phyloP scores from a whole-genome alignment of 306 rosid genomes.

The Nissolia schottii region DNA sequence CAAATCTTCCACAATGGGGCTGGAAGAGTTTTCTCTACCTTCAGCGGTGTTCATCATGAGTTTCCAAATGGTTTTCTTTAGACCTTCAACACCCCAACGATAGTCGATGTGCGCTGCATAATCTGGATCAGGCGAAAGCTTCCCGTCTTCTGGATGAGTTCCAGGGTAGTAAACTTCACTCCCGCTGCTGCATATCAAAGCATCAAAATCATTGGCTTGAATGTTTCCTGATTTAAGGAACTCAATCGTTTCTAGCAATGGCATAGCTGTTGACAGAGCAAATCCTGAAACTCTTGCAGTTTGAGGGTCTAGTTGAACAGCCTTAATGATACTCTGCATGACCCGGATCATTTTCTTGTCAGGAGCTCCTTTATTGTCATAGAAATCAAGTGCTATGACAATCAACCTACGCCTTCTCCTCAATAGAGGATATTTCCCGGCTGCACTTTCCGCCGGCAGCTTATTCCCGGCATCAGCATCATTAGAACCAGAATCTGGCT shows the following conservation, averaged over 20 bases:
- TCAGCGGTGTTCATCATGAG: conserved; percentile 22
- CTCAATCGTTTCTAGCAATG: conserved; percentile 11
- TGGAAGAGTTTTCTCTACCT: conserved; percentile 7
- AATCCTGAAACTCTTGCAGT: conserved; percentile 32
- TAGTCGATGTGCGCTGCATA: conserved; percentile 28
- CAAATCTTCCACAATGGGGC: conserved; percentile 22
- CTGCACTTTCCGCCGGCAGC: conserved; percentile 13
- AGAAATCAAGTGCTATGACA: conserved; percentile 27
- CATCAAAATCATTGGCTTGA: conserved; percentile 32
- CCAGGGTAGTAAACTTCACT: conserved; percentile 37
- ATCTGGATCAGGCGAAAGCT: conserved; percentile 26
- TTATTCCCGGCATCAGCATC: conserved; percentile 30
- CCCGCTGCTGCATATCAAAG: conserved; percentile 33
- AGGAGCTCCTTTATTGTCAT: conserved; percentile 25
- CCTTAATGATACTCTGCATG: conserved; percentile 27
- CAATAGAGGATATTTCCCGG: conserved; percentile 28
- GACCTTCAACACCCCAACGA: conserved; percentile 31
- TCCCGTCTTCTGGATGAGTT: conserved; percentile 21
- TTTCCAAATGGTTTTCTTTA: conserved; percentile 30
- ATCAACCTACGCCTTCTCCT: conserved; percentile 25
- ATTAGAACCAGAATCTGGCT: conserved; percentile 22
- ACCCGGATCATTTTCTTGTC: background rate
- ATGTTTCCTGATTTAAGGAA: conserved; percentile 23
- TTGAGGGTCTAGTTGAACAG: conserved; percentile 32
- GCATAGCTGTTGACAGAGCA: conserved; percentile 34